Base-by-base conservation (phyloP, 305 asterid genomes). In the Striga hermonthica region DNA sequence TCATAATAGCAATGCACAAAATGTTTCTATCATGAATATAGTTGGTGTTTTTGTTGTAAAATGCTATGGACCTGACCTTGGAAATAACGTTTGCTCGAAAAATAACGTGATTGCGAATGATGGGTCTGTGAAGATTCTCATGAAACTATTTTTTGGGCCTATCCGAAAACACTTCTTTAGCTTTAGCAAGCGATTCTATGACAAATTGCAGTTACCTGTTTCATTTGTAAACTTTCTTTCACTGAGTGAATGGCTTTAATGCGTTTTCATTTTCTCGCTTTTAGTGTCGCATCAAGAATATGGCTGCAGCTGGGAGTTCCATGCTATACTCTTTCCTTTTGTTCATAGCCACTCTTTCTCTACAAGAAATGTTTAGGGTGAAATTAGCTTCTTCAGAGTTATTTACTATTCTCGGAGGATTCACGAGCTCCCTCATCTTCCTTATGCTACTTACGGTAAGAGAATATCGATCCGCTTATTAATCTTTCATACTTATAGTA, bases 371-470 rank as follows among this genome's bases (percentile, higher is more conserved):
- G 86, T 89, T 70, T 68, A 82, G 91, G 77, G 83, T 67, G 11
- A 85, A 83, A 73, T 76, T 91, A 78, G 96, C 93, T 53, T 91
- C 97, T 59, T 82, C 97, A 12, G 96, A 91, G 82, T 77, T 91
- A 70, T 85, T 82, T 69, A 91, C 98, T 11, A 89, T 91, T 80
- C 86, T 89, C 60, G 98, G 98, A 75, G 98, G 98, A 34, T 87
- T 91, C 75, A 84, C 86, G 52, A 89, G 96, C 71, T 87, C 98
- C 37, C 75, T 91, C 74, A 61, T 91, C 65, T 91, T 91, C 80
- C 86, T 91, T 60, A 60, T 75, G 68, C 76, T 89, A 71, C 81
- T 83, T 65, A 85, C 96, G 68, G 98, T 91, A 72, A 75, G 84
- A 61, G 34, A 76, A 58, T 4, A 35, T 53, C 2, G 31, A 2